These are phyloP conservation scores for Monosporascus sp. DNA, from an alignment of 2,329 filamentous ascomycete species.

Conservation along the genomic window DNA sequence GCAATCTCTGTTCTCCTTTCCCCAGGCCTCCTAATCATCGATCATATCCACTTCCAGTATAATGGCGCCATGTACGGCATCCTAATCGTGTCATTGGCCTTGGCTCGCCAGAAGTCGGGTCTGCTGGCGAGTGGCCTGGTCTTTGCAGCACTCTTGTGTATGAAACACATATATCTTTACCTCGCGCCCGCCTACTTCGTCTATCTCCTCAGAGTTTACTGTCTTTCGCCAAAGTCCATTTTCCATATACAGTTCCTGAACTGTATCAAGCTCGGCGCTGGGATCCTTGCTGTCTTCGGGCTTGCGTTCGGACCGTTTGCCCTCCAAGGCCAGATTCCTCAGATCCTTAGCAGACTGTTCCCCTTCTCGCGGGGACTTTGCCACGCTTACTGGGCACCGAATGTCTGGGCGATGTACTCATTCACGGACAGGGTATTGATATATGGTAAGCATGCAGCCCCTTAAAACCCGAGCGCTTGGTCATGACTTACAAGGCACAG, in stretches of 20 bases:
- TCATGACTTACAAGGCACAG: slow-evolving; percentile 40
- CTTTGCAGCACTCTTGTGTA: slow-evolving; percentile 80
- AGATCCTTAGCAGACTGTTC: slow-evolving; percentile 79
- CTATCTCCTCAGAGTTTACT: slow-evolving; percentile 84
- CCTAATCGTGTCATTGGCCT: slow-evolving; percentile 76
- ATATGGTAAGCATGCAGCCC: slow-evolving; percentile 50
- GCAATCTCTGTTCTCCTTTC: slow-evolving; percentile 87
- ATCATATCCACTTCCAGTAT: slow-evolving; percentile 97
- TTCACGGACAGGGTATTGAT: slow-evolving; percentile 83
- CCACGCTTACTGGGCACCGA: slow-evolving; percentile 98
- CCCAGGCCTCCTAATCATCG: slow-evolving; percentile 90
- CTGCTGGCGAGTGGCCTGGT: slow-evolving; percentile 73
- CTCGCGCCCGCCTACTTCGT: slow-evolving; percentile 94
- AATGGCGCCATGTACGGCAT: slow-evolving; percentile 96
- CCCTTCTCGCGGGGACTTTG: slow-evolving; percentile 91
- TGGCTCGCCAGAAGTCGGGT: slow-evolving; percentile 70
- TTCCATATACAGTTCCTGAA: slow-evolving; percentile 74
- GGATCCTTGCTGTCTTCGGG: slow-evolving; percentile 66
- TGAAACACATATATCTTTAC: slow-evolving; percentile 98
- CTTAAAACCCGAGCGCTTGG: background rate
- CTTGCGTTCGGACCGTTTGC: slow-evolving; percentile 88
- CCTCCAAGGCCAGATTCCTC: slow-evolving; percentile 73
- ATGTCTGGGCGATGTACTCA: slow-evolving; percentile 95
- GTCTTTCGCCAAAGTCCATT: slow-evolving; percentile 70
- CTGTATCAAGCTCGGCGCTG: slow-evolving; percentile 72